Percentiles rank a stretch among this genome's conserved stretches.
Conservation (phyloP, 495 filamentous ascomycete genomes). For the Physcia stellaris region DNA sequence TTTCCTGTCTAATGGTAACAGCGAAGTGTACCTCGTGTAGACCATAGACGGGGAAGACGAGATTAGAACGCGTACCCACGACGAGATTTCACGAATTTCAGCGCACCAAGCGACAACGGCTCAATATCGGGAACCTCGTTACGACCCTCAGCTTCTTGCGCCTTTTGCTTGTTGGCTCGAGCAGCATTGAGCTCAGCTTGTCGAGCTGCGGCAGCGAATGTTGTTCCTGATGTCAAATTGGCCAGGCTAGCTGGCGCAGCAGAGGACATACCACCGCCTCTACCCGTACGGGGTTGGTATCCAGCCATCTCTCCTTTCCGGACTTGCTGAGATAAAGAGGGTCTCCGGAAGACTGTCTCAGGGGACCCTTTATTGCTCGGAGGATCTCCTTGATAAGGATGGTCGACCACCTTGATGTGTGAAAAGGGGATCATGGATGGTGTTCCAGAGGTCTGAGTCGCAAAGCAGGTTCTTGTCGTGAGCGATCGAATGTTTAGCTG, state of each 20-base stretch:
- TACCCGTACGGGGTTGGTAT: not conserved
- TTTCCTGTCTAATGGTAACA: no score
- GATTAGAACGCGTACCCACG: no score
- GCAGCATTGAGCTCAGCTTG: constrained; percentile 11
- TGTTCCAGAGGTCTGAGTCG: not conserved
- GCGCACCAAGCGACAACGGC: not conserved
- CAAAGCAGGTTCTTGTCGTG: no score
- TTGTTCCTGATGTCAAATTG: constrained; percentile 8
- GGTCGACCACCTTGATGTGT: constrained; percentile 2
- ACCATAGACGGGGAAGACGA: no score
- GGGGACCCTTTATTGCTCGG: not conserved
- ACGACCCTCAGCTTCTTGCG: not conserved
- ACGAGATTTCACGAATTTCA: constrained; percentile 7
- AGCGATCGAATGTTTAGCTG: no score
- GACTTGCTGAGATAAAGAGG: constrained; percentile 1
- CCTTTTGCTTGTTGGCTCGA: constrained; percentile 3
- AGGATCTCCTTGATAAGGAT: not conserved
- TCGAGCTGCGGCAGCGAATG: constrained; percentile 10
- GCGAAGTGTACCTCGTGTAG: no score
- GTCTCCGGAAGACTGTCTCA: not conserved
- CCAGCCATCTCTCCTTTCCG: not conserved
- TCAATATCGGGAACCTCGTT: not conserved
- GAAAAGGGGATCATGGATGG: not conserved
- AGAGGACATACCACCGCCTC: no score
- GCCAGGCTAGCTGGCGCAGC: constrained; percentile 4